Conservation (phyloP, 1,284 basidiomycete species). For the Inonotus hispidus region DNA sequence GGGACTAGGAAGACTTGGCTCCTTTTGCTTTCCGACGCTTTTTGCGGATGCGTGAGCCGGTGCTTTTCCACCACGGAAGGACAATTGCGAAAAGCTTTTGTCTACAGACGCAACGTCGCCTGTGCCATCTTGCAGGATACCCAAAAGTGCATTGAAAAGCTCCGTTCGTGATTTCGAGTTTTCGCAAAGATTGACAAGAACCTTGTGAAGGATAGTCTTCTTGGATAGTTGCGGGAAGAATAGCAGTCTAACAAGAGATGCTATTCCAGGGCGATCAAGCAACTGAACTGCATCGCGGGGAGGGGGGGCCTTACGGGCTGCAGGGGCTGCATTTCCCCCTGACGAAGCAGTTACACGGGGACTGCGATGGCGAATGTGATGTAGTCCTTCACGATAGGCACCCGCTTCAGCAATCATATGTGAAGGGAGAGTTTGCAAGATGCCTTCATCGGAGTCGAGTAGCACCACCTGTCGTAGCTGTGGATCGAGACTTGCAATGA, state of each 20-base stretch:
- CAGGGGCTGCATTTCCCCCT: constrained; percentile 27
- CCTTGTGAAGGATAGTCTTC: constrained; percentile 83
- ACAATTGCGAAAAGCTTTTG: constrained; percentile 91
- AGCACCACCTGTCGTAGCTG: constrained; percentile 82
- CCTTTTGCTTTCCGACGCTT: constrained; percentile 64
- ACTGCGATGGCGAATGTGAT: constrained; percentile 33
- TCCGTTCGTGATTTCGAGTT: constrained; percentile 90
- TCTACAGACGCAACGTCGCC: constrained; percentile 91
- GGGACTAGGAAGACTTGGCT: constrained; percentile 47
- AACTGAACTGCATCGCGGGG: constrained; percentile 90
- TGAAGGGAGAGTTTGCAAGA: constrained; percentile 74
- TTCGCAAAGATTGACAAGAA: constrained; percentile 94
- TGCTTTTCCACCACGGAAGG: constrained; percentile 64
- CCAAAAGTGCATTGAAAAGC: constrained; percentile 87
- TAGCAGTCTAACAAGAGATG: constrained; percentile 86
- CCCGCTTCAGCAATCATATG: constrained; percentile 82
- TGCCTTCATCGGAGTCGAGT: constrained; percentile 80
- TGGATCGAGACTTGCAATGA: constrained; percentile 84
- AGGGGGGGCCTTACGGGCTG: constrained; percentile 44
- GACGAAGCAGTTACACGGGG: constrained; percentile 29
- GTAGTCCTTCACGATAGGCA: constrained; percentile 49
- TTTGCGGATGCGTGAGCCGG: constrained; percentile 53
- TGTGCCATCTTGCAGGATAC: constrained; percentile 91
- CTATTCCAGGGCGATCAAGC: constrained; percentile 87
- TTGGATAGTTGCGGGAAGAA: constrained; percentile 94